Evolutionary conservation across 768 basidiomycete species (phyloP), one percentile per base, ranked within the genome.

Genomic region (Leccinum broughii): DNA sequence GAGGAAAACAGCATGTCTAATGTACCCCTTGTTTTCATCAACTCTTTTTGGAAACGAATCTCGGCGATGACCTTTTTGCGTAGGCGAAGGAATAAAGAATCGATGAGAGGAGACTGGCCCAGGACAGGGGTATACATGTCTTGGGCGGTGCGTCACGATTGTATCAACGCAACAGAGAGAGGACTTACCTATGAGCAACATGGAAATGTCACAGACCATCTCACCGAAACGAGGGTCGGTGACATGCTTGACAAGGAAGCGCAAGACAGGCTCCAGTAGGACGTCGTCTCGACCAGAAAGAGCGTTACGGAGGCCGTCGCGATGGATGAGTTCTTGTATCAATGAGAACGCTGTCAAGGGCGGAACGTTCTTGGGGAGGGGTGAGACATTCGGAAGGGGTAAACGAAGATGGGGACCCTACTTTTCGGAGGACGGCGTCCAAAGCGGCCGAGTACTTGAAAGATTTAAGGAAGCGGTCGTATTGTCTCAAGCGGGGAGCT

Each of bases 371-470:
- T 97, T 13, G 51, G n/a, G 17, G 35, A 56, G 20, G 52, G 51
- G 50, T 62, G 30, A 57, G 58, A 58, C 44, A 20, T n/a, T 24
- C 6, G 22, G 6, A 55, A 37, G n/a, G 28, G 7, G 20, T 5
- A 55, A 10, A 28, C 0, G 49, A 17, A 20, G 8, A 34, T 24
- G 35, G n/a, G 32, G 17, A 46, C 49, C 79, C 56, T 66, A 91
- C 92, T 81, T 93, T 93, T 68, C 85, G 85, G 59, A 98, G 75
- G 13, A 95, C 95, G 6, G 93, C 86, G 76, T 99, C 96, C 57
- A 99, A 77, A 5, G 97, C 97, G 37, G 93, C 93, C 8, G 90
- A 89, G 74, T 99, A 98, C 69, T 92, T 92, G 81, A 98, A 99
- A 41, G 77, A 80, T 74, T 98, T 98, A 53, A 99, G 79, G 55